phyloP scores from a whole-genome alignment of 2,329 filamentous ascomycete genomes.

The Colletotrichum phormii region DNA sequence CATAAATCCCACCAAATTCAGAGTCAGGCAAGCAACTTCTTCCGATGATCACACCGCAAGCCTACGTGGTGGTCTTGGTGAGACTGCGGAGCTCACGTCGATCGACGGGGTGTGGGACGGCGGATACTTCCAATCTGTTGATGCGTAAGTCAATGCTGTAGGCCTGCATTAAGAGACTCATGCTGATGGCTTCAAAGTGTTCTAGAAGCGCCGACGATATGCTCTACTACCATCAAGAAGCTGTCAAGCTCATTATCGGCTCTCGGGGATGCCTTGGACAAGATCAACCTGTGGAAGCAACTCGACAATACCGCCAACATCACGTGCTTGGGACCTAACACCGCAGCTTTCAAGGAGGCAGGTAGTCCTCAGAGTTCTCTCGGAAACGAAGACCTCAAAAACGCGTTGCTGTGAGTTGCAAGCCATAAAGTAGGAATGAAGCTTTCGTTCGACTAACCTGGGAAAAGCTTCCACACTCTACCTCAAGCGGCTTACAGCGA shows the following conservation, averaged over 20 bases:
- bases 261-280: slow-evolving; percentile 31
- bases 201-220: slow-evolving; percentile 33
- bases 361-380: slow-evolving; percentile 37
- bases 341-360: slow-evolving; percentile 36
- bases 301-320: slow-evolving; percentile 39
- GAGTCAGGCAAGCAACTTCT: slow-evolving; percentile 28
- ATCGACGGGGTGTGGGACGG: slow-evolving; percentile 38
- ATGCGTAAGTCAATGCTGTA: slow-evolving; percentile 31
- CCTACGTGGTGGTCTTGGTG: slow-evolving; percentile 36
- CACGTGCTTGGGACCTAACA: slow-evolving; percentile 40
- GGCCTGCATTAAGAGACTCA: not conserved
- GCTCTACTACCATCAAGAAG: slow-evolving; percentile 35
- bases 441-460: not conserved
- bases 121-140: slow-evolving; percentile 39
- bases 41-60: slow-evolving; percentile 3
- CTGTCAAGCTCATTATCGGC: slow-evolving; percentile 21
- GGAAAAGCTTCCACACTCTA: slow-evolving; percentile 38
- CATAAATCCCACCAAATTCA: slow-evolving; percentile 28
- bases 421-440: not conserved
- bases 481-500: slow-evolving; percentile 38
- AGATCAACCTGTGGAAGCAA: slow-evolving; percentile 31
- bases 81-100: slow-evolving; percentile 17
- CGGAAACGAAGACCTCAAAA: slow-evolving; percentile 26
- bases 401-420: slow-evolving; percentile 37
- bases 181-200: slow-evolving; percentile 17